Evolutionary conservation across 2,329 filamentous ascomycete genomes (phyloP).

Genomic region (Bimuria novae-zelandiae): DNA sequence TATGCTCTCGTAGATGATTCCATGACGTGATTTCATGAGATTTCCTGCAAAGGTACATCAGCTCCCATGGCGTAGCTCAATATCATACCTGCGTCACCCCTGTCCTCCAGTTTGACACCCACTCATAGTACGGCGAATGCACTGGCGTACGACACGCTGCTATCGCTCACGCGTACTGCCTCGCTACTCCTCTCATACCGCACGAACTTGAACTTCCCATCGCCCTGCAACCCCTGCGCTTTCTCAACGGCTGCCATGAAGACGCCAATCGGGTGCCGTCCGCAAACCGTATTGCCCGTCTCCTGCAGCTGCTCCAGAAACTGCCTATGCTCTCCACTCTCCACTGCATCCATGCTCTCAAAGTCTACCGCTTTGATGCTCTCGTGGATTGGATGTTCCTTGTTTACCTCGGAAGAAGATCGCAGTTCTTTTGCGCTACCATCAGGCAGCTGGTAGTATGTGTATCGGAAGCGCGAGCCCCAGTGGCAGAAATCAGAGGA

Average conservation of each 20-base stretch:
- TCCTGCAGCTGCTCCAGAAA: constrained; percentile 72
- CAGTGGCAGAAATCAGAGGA: constrained; percentile 98
- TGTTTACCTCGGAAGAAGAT: constrained; percentile 51
- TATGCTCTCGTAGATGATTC: background rate
- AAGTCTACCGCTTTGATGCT: constrained; percentile 82
- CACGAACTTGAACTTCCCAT: constrained; percentile 73
- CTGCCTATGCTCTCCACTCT: constrained; percentile 70
- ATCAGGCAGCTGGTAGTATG: constrained; percentile 68
- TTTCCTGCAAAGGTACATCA: background rate
- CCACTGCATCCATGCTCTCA: constrained; percentile 81
- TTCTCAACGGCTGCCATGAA: constrained; percentile 85
- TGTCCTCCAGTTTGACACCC: background rate
- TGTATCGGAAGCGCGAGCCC: constrained; percentile 84
- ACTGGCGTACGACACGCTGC: constrained; percentile 93
- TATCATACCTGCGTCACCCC: background rate
- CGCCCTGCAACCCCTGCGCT: constrained; percentile 50
- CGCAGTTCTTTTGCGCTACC: constrained; percentile 41
- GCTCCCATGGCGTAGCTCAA: background rate
- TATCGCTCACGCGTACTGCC: constrained; percentile 69
- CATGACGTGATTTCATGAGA: background rate
- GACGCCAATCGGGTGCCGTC: constrained; percentile 91
- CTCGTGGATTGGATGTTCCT: constrained; percentile 71
- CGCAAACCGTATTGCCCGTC: constrained; percentile 92
- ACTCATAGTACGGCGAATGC: constrained; percentile 71
- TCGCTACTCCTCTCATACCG: constrained; percentile 86